Conservation (phyloP, 768 basidiomycete species). For the Dentipellis sp. region DNA sequence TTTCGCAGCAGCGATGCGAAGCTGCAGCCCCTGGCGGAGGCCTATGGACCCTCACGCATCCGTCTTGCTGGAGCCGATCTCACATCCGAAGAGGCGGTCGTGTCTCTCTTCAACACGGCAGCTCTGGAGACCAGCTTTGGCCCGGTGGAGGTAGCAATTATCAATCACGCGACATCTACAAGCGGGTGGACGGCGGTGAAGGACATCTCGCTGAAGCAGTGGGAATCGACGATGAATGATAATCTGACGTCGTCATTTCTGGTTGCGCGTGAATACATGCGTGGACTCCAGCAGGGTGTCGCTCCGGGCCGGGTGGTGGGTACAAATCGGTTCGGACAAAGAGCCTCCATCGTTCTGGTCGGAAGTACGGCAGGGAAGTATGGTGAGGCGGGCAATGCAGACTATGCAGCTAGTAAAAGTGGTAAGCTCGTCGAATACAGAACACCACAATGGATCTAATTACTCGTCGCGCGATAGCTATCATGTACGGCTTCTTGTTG, state of each 20-base stretch:
- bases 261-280: conserved; percentile 53
- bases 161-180: conserved; percentile 54
- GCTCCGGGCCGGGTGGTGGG: conserved; percentile 17
- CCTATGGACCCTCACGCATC: conserved; percentile 26
- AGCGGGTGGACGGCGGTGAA: conserved; percentile 37
- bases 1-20: conserved; percentile 45
- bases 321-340: conserved; percentile 26
- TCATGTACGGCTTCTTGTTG: conserved; percentile 66
- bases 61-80: conserved; percentile 45
- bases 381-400: conserved; percentile 59
- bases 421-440: conserved; percentile 25
- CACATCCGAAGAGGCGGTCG: conserved; percentile 44
- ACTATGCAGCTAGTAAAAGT: conserved; percentile 62
- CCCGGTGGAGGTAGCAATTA: conserved; percentile 47
- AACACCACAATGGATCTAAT: conserved; percentile 7
- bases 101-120: conserved; percentile 31
- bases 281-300: conserved; percentile 24
- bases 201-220: conserved; percentile 52
- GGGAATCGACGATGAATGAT: conserved; percentile 49
- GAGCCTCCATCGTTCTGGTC: conserved; percentile 53
- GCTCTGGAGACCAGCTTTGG: conserved; percentile 20
- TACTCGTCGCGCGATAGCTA: conserved; percentile 26
- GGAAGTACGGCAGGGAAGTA: conserved; percentile 69
- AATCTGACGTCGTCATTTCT: conserved; percentile 66
- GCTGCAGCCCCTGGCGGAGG: conserved; percentile 30